These are phyloP conservation scores for Ulvella scutata DNA, from an alignment of 139 green algal species.

Conservation along the genomic window DNA sequence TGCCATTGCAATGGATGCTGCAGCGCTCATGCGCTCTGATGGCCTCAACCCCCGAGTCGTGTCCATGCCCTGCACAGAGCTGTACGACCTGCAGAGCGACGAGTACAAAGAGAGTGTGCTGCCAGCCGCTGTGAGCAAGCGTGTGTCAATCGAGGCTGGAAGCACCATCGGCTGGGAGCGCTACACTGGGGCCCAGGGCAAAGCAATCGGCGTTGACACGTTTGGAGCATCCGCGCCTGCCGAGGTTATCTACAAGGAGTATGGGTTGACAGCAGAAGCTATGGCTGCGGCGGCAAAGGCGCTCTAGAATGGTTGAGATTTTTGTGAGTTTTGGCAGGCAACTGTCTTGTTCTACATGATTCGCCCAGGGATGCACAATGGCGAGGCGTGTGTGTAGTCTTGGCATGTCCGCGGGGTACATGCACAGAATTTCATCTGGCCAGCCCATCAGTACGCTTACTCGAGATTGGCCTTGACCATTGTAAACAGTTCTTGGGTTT, in stretches of 20 bases:
- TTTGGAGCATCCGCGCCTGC: constrained; percentile 90
- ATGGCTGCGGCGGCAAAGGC: constrained; percentile 64
- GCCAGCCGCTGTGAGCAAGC: constrained; percentile 43
- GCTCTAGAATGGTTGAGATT: neutral
- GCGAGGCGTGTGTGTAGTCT: too few species aligned
- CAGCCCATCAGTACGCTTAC: too few species aligned
- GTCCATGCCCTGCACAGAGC: constrained; percentile 90
- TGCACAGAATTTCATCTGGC: too few species aligned
- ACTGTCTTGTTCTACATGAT: too few species aligned
- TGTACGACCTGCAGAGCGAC: constrained; percentile 84
- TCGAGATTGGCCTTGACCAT: too few species aligned
- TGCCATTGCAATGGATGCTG: constrained; percentile 65
- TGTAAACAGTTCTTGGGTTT: too few species aligned
- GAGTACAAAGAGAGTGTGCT: constrained; percentile 67
- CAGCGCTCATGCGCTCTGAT: constrained; percentile 7
- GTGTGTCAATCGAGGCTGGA: constrained; percentile 85
- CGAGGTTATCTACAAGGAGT: constrained; percentile 86
- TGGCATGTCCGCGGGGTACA: too few species aligned
- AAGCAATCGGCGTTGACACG: constrained; percentile 71
- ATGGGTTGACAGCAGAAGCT: constrained; percentile 71
- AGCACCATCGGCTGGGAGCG: constrained; percentile 84
- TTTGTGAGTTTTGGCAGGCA: too few species aligned
- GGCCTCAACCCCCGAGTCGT: constrained; percentile 55
- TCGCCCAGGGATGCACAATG: too few species aligned
- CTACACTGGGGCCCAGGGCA: constrained; percentile 64